phyloP scores from a whole-genome alignment of 306 rosid genomes.

The Trichosanthes cucumerina region DNA sequence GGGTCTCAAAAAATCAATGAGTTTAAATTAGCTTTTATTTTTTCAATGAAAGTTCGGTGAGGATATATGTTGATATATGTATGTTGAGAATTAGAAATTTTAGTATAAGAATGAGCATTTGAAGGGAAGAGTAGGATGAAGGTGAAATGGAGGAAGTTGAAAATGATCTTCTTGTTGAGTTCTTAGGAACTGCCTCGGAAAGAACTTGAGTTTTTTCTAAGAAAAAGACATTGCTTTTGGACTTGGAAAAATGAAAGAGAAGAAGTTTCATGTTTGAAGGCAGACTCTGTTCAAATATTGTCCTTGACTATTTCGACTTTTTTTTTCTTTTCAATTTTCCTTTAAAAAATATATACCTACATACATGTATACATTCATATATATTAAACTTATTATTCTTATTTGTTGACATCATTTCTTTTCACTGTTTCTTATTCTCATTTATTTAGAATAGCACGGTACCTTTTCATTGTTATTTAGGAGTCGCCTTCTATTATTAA shows the following conservation, averaged over 20 bases:
- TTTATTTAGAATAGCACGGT: too few relatives aligned
- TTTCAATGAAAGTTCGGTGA: too few relatives aligned
- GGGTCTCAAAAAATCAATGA: too few relatives aligned
- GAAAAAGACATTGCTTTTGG: not conserved
- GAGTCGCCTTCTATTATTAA: too few relatives aligned
- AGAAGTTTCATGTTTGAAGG: not conserved
- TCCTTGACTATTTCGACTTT: not conserved
- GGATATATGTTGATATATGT: too few relatives aligned
- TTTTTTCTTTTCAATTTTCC: not conserved
- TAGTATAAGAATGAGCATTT: not conserved
- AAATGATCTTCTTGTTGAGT: not conserved
- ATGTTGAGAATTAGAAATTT: too few relatives aligned
- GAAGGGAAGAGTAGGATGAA: not conserved
- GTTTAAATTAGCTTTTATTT: too few relatives aligned
- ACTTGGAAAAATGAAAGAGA: not conserved
- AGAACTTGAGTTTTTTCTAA: not conserved
- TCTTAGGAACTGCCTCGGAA: not conserved
- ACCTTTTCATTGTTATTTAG: too few relatives aligned
- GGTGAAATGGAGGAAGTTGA: not conserved
- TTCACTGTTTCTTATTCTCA: too few relatives aligned
- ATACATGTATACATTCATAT: too few relatives aligned
- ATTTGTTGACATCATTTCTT: too few relatives aligned
- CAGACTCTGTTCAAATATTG: not conserved
- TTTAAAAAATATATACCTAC: too few relatives aligned
- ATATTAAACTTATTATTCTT: not conserved